These are phyloP conservation scores for Perkinsus marinus DNA, from an alignment of 169 alveolate genomes.

Conservation along the genomic window DNA sequence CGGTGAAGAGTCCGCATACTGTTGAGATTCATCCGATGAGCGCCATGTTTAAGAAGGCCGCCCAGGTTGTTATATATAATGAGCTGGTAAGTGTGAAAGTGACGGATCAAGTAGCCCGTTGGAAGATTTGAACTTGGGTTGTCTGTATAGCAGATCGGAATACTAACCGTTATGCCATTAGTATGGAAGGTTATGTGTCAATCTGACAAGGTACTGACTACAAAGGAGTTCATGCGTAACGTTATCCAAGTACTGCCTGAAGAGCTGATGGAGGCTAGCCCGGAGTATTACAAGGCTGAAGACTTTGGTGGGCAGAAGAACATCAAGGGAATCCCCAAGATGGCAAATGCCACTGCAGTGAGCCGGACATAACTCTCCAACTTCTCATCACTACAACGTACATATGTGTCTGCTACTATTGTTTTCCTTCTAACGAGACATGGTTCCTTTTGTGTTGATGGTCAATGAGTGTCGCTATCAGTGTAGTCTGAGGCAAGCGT, in stretches of 20 bases:
- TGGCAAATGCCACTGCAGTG: background rate
- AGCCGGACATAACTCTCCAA: background rate
- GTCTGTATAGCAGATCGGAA: background rate
- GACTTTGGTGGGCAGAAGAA: conserved; percentile 5
- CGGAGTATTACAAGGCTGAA: conserved; percentile 73
- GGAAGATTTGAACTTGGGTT: background rate
- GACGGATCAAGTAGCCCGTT: background rate
- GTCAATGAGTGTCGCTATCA: too few relatives aligned
- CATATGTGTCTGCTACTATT: background rate
- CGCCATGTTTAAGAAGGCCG: conserved; percentile 57
- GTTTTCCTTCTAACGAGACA: background rate
- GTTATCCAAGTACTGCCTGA: conserved; percentile 79
- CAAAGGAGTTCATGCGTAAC: conserved; percentile 89
- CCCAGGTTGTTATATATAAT: conserved; percentile 69
- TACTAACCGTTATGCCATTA: background rate
- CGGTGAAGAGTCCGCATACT: conserved; percentile 82
- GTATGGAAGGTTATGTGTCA: background rate
- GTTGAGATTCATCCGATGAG: conserved; percentile 89
- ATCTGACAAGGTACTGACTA: conserved; percentile 50
- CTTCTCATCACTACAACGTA: background rate
- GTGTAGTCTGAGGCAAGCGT: too few relatives aligned
- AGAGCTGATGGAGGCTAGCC: conserved; percentile 91
- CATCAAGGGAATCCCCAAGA: background rate
- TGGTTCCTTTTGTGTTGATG: background rate
- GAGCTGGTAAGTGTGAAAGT: conserved; percentile 59